Conservation (phyloP, 169 alveolate species). For the Plasmodium vivax region DNA sequence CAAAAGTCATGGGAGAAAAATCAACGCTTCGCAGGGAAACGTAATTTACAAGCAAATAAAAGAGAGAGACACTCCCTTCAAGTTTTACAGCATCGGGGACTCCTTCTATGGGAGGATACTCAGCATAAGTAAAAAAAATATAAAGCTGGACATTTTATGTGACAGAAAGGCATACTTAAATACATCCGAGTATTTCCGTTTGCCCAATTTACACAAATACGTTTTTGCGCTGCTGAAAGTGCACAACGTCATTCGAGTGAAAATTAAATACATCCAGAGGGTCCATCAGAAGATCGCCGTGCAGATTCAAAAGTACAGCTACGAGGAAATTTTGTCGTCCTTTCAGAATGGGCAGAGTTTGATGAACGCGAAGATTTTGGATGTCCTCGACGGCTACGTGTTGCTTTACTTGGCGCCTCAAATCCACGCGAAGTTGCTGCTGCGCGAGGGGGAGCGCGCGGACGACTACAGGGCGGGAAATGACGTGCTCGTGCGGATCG, state of each 20-base stretch:
- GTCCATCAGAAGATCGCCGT: slow-evolving; percentile 47
- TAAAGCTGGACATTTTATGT: slow-evolving; percentile 60
- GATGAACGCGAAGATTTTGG: slow-evolving; percentile 19
- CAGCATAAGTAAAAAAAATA: slow-evolving; percentile 31
- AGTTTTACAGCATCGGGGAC: slow-evolving; percentile 47
- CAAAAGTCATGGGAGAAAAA: background rate
- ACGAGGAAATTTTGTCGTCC: slow-evolving; percentile 49
- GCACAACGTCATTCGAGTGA: slow-evolving; percentile 50
- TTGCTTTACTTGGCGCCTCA: slow-evolving; percentile 59
- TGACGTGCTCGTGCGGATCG: background rate
- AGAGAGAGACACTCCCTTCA: slow-evolving; percentile 30
- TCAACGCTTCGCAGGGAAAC: slow-evolving; percentile 1
- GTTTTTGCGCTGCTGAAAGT: slow-evolving; percentile 15
- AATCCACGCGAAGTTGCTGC: slow-evolving; percentile 22
- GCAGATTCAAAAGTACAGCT: slow-evolving; percentile 25
- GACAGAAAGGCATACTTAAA: slow-evolving; percentile 68
- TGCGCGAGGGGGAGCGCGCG: background rate
- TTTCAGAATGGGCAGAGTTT: slow-evolving; percentile 12
- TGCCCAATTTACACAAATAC: slow-evolving; percentile 4
- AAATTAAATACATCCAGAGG: slow-evolving; percentile 27
- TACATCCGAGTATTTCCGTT: slow-evolving; percentile 42
- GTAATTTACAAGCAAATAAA: slow-evolving; percentile 29
- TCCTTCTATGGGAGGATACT: slow-evolving; percentile 54
- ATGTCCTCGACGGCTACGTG: background rate
- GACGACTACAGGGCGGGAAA: slow-evolving; percentile 5